Percentiles rank a stretch among this genome's conserved stretches.
Conservation (phyloP, 768 basidiomycete genomes). For the Kwoniella heveanensis region DNA sequence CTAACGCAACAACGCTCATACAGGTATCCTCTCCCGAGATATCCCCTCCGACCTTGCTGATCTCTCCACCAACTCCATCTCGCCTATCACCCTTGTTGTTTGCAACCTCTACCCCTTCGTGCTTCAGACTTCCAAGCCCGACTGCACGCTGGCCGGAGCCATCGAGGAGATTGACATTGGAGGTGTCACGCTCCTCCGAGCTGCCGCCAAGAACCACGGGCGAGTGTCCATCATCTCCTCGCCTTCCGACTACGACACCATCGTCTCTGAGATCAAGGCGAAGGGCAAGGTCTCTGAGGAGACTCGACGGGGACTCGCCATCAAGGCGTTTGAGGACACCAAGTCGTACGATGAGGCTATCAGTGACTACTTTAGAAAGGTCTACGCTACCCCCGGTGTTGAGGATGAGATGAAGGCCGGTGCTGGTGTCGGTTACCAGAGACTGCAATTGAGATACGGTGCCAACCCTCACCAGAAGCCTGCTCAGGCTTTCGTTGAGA, state of each 20-base stretch:
- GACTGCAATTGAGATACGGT: constrained; percentile 85
- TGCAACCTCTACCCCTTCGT: constrained; percentile 99
- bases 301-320: constrained; percentile 75
- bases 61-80: constrained; percentile 77
- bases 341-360: constrained; percentile 94
- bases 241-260: constrained; percentile 74
- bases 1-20: background rate
- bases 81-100: constrained; percentile 92
- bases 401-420: constrained; percentile 65
- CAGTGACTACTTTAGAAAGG: constrained; percentile 91
- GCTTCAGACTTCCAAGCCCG: constrained; percentile 74
- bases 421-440: constrained; percentile 67
- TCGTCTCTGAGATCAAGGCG: constrained; percentile 74
- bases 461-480: constrained; percentile 99
- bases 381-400: constrained; percentile 81
- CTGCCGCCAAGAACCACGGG: constrained; percentile 96
- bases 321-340: constrained; percentile 98
- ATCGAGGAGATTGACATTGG: constrained; percentile 99
- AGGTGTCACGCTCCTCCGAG: constrained; percentile 93
- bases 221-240: constrained; percentile 71
- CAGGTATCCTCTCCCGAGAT: constrained; percentile 90
- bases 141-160: constrained; percentile 85
- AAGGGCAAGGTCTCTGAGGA: constrained; percentile 71
- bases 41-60: constrained; percentile 89
- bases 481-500: constrained; percentile 88